Evolutionary conservation across 2,329 filamentous ascomycete genomes (phyloP), one percentile per base, ranked within the genome.

Genomic region (Plenodomus lindquistii): DNA sequence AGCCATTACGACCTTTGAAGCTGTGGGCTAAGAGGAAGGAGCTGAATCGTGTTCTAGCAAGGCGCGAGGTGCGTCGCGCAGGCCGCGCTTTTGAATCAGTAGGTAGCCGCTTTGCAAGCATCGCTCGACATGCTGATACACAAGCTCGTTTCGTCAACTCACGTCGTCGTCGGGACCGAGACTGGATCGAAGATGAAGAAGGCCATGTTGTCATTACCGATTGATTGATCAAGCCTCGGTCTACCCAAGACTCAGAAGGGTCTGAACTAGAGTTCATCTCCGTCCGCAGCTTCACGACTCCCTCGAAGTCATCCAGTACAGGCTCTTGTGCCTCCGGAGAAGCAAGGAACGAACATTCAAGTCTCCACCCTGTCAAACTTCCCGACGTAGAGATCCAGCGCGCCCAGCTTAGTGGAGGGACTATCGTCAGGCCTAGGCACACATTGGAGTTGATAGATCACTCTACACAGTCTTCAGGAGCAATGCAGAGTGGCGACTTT

Each of bases 401-500:
- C 4, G 36, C 31, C 18, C 17, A 22, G 11, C 16, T 50, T 3
- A 1, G 17, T 7, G 37, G 40, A n/a, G 36, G 50, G 11, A 11
- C 3, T 3, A 35, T 39, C 1, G 42, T 60, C 13, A 39, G 31
- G n/a, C 24, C 37, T 1, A 54, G 55, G 8, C 37, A 48, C 2
- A 58, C 59, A 0, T 54, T 67, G 0, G 65, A 69, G 20, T 29
- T 68, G 3, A 15, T 42, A 1, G 55, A 62, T 18, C 48, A 39
- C 0, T 36, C 37, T 0, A 29, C 24, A 6, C 42, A 44, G 3
- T 3, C 24, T 3, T 13, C 20, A 9, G 19, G 53, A 0, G 37
- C 31, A 1, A 34, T 58, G 2, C 47, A 55, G 1, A 54, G 47
- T 18, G 62, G 63, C 0, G 65, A 68, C 19, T 67, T 67, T 41